Conservation (phyloP, 352 stramenopile genomes). For the Phytophthora cryptogea region DNA sequence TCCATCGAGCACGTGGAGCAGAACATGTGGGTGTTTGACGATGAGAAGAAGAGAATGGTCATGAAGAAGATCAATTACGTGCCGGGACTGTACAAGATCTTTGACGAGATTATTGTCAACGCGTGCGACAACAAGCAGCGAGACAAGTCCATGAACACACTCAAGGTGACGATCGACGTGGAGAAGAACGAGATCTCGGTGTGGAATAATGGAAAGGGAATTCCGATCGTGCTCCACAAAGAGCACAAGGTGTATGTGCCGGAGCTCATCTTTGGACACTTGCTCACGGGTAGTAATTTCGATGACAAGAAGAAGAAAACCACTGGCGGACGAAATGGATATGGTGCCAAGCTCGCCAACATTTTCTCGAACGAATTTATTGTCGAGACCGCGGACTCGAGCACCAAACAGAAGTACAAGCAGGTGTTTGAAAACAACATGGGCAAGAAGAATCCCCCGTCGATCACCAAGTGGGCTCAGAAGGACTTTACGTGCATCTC, state of each 20-base stretch:
- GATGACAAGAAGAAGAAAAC: constrained; percentile 97
- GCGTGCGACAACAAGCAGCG: constrained; percentile 99
- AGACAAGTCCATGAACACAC: constrained; percentile 94
- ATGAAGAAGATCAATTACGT: constrained; percentile 94
- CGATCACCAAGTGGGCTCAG: constrained; percentile 81
- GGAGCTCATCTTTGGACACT: constrained; percentile 97
- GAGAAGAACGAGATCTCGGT: constrained; percentile 95
- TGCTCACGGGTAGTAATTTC: constrained; percentile 98
- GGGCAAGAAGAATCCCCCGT: constrained; percentile 86
- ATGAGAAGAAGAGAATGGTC: constrained; percentile 91
- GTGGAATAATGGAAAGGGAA: constrained; percentile 98
- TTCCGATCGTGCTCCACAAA: constrained; percentile 97
- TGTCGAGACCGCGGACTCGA: constrained; percentile 97
- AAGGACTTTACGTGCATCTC: constrained; percentile 96
- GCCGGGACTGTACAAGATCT: constrained; percentile 98
- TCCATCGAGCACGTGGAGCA: constrained; percentile 94
- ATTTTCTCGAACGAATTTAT: constrained; percentile 99
- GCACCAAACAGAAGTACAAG: constrained; percentile 93
- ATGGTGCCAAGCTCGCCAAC: constrained; percentile 99
- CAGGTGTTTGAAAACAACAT: constrained; percentile 95
- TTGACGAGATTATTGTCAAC: constrained; percentile 99
- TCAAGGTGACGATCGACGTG: constrained; percentile 95
- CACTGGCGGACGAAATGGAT: constrained; percentile 96
- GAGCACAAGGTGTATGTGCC: constrained; percentile 98
- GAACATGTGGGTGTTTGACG: constrained; percentile 93